Percentiles rank a stretch among this genome's conserved stretches.
phyloP scores from a whole-genome alignment of 2,329 filamentous ascomycete species.

The Fusarium continuum region DNA sequence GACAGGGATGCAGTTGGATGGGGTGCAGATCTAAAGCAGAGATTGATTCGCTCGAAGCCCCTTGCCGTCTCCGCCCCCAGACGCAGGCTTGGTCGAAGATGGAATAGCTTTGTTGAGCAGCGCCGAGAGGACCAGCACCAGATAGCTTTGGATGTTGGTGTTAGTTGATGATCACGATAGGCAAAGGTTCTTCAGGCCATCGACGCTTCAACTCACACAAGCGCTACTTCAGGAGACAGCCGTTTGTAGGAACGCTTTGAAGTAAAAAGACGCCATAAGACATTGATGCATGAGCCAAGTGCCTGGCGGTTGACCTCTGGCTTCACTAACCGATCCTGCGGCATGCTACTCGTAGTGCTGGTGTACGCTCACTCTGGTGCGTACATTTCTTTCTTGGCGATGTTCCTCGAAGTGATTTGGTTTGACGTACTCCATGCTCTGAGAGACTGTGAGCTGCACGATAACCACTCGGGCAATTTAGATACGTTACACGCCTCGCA shows the following conservation, averaged over 20 bases:
- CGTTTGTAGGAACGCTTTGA: neutral
- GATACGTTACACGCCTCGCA: neutral
- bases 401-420: slow-evolving; percentile 21
- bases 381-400: slow-evolving; percentile 11
- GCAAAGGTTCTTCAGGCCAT: slow-evolving; percentile 19
- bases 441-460: neutral
- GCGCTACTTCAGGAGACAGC: slow-evolving; percentile 15
- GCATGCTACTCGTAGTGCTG: neutral
- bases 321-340: neutral
- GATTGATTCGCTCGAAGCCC: slow-evolving; percentile 36
- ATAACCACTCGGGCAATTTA: slow-evolving; percentile 2
- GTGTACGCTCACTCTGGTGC: slow-evolving; percentile 6
- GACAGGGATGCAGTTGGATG: slow-evolving; percentile 32
- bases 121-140: slow-evolving; percentile 26
- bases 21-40: slow-evolving; percentile 24
- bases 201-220: slow-evolving; percentile 32
- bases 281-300: slow-evolving; percentile 14
- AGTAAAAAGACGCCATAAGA: slow-evolving; percentile 16
- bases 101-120: slow-evolving; percentile 30
- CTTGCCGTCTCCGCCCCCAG: slow-evolving; percentile 24
- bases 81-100: slow-evolving; percentile 35
- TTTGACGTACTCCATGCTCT: neutral
- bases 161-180: slow-evolving; percentile 33
- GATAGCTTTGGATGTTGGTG: slow-evolving; percentile 25
- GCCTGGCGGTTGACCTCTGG: slow-evolving; percentile 15